phyloP scores from a whole-genome alignment of 768 basidiomycete genomes.

The Amylocystis lapponica region DNA sequence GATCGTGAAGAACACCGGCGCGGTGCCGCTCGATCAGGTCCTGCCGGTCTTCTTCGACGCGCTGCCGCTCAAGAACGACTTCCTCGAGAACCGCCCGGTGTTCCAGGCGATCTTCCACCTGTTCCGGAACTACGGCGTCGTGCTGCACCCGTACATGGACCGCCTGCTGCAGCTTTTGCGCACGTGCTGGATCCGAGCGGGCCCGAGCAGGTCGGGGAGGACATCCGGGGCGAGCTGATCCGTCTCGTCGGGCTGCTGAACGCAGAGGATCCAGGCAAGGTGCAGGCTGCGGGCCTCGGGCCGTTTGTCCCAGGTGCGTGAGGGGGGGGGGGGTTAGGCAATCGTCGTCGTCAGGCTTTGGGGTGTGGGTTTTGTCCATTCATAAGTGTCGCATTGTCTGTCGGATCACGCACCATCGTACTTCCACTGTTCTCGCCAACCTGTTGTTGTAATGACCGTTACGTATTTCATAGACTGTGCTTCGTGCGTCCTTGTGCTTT shows the following conservation, averaged over 20 bases:
- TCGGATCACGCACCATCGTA: too few species aligned
- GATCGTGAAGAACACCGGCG: conserved; percentile 70
- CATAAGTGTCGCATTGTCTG: too few species aligned
- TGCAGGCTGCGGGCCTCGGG: conserved; percentile 73
- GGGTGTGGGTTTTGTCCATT: too few species aligned
- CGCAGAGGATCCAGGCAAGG: conserved; percentile 66
- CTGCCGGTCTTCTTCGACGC: conserved; percentile 78
- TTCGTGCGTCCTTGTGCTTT: too few species aligned
- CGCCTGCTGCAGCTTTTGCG: conserved; percentile 72
- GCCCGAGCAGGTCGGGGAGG: conserved; percentile 75
- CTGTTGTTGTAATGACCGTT: too few species aligned
- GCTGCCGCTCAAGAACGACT: conserved; percentile 85
- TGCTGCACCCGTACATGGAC: conserved; percentile 73
- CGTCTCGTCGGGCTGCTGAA: conserved; percentile 69
- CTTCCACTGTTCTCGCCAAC: too few species aligned
- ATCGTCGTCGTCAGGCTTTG: too few species aligned
- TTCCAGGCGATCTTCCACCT: conserved; percentile 88
- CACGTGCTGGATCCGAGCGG: conserved; percentile 74
- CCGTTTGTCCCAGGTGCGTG: conserved; percentile 35
- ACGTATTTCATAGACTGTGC: too few species aligned
- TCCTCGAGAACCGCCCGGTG: conserved; percentile 82
- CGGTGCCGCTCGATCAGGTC: conserved; percentile 86
- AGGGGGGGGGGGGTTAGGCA: background rate
- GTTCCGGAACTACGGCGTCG: conserved; percentile 68
- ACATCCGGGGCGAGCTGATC: conserved; percentile 71